Conservation (phyloP, 1,284 basidiomycete species). For the Rhizoctonia solani region DNA sequence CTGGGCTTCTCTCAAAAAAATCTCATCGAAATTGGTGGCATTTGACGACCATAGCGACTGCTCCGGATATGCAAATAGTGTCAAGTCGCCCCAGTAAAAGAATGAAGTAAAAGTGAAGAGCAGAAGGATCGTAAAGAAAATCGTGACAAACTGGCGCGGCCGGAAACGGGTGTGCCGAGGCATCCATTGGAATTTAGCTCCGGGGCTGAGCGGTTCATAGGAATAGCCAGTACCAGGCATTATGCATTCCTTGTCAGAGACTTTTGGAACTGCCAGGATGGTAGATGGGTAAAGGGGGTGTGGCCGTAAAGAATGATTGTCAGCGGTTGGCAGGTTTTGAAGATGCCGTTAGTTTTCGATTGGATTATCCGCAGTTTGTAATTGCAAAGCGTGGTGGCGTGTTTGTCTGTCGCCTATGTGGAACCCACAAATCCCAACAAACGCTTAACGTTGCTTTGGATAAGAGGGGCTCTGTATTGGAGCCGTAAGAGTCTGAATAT, state of each 20-base stretch:
- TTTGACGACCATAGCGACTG: conserved; percentile 3
- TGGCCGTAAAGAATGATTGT: too few species aligned
- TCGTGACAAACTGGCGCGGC: neutral
- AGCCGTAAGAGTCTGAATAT: too few species aligned
- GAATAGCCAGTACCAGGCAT: neutral
- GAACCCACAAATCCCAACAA: too few species aligned
- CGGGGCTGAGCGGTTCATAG: neutral
- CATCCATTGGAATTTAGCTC: neutral
- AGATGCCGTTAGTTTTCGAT: neutral
- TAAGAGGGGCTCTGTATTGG: too few species aligned
- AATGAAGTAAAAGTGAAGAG: conserved; percentile 7
- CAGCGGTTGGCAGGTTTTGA: too few species aligned
- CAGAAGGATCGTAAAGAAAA: neutral
- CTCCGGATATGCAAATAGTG: neutral
- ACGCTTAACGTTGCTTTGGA: too few species aligned
- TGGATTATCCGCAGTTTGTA: neutral
- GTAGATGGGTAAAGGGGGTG: too few species aligned
- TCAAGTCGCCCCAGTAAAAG: conserved; percentile 22
- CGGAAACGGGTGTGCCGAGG: conserved; percentile 1
- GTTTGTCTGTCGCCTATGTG: too few species aligned
- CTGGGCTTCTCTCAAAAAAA: conserved; percentile 30
- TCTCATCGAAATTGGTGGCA: conserved; percentile 22
- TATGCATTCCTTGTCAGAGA: conserved; percentile 2
- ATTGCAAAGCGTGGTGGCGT: neutral
- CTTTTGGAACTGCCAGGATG: too few species aligned